Conservation (phyloP, 2,329 filamentous ascomycete genomes). For the Trichoderma citrinoviride region DNA sequence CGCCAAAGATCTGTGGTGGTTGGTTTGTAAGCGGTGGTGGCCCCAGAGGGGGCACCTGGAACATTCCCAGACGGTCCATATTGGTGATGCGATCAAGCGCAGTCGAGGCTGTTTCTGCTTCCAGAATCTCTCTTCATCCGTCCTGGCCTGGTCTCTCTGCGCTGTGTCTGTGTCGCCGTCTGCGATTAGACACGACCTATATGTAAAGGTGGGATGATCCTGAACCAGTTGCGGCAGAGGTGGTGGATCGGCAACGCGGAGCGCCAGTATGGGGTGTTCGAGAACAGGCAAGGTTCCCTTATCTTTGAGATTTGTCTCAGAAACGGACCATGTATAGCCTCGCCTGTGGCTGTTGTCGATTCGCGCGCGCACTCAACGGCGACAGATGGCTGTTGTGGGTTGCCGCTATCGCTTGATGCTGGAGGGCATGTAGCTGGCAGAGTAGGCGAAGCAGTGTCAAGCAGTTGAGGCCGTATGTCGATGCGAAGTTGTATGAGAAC, state of each 20-base stretch:
- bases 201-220: not conserved
- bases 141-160: not conserved
- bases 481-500: not conserved
- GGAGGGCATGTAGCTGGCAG: not conserved
- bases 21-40: slow-evolving; percentile 62
- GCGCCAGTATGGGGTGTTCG: too few relatives aligned
- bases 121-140: not conserved
- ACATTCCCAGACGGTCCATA: slow-evolving; percentile 50
- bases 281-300: too few relatives aligned
- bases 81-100: not conserved
- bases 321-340: too few relatives aligned
- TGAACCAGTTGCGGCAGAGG: not conserved
- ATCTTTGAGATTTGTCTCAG: too few relatives aligned
- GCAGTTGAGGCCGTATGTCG: not conserved
- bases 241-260: not conserved
- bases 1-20: slow-evolving; percentile 68
- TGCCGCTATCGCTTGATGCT: not conserved
- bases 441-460: not conserved
- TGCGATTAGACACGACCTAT: not conserved
- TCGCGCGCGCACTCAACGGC: too few relatives aligned
- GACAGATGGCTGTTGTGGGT: too few relatives aligned
- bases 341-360: too few relatives aligned
- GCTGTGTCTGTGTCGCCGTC: not conserved
- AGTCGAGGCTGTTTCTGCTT: not conserved
- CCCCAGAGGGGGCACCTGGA: slow-evolving; percentile 56